Percentiles rank a stretch among this genome's conserved stretches.
These are phyloP conservation scores for Lepidium aucheri DNA, from an alignment of 345 rosid species.

Conservation along the genomic window DNA sequence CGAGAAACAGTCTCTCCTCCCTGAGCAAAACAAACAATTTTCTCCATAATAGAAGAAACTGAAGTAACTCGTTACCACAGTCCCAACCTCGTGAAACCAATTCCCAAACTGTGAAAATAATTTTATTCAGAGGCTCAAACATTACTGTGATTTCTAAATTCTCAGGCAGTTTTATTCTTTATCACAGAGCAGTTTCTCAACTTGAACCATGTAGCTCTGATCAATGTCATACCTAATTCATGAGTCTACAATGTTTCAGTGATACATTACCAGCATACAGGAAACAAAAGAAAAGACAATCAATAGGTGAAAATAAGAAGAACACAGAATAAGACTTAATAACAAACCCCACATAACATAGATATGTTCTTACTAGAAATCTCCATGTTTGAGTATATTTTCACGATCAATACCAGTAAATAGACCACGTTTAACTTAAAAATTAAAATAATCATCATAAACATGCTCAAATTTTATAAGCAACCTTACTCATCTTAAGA, in stretches of 20 bases:
- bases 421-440: neutral
- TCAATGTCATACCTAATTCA: constrained; percentile 37
- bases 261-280: constrained; percentile 33
- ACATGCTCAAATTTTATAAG: neutral
- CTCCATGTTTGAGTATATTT: neutral
- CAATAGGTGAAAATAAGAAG: constrained; percentile 18
- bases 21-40: neutral
- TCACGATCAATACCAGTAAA: neutral
- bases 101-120: constrained; percentile 21
- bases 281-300: constrained; percentile 22
- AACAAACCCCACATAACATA: neutral
- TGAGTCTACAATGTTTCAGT: constrained; percentile 46
- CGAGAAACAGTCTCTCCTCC: constrained; percentile 10
- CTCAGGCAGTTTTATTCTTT: constrained; percentile 17
- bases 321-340: neutral
- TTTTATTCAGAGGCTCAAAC: constrained; percentile 20
- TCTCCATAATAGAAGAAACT: constrained; percentile 2
- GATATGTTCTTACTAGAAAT: neutral
- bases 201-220: constrained; percentile 39
- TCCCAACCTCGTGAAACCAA: constrained; percentile 25
- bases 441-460: neutral
- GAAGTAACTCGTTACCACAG: constrained; percentile 9
- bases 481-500: neutral
- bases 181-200: constrained; percentile 41
- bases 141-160: constrained; percentile 24